Base-by-base conservation (phyloP, 768 basidiomycete genomes). In the Rhodotorula babjevae region DNA sequence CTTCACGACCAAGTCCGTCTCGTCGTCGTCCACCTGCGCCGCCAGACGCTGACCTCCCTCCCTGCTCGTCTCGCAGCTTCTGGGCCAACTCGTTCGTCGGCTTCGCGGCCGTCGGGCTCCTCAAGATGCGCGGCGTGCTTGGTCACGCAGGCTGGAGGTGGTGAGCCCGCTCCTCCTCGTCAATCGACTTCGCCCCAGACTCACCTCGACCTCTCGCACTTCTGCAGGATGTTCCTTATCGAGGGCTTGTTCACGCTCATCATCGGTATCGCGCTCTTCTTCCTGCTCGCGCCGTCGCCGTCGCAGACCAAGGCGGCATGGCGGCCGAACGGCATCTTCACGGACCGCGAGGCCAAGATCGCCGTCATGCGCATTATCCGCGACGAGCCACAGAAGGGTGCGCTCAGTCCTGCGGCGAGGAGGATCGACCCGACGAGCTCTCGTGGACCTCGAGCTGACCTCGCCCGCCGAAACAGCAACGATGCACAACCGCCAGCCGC, bases 121-220 rank as follows among this genome's bases (percentile, higher is more conserved):
- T 81, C 25, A 62, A 80, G 67, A 80, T 82, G 80, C 69, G 81
- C 18, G 81, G 81, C 2, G 50, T 81, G 7, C 68, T 49, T 4
- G 82, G 81, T 0, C 55, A 75, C 19, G 78, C 78, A 0, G 81
- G 81, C 2, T 82, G 81, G 82, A 49, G 76, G 42, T 82, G 80
- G 81, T 59, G 25, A n/a, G n/a, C n/a, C n/a, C 29, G 65, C 27
- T 40, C 8, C 23, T n/a, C n/a, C n/a, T n/a, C n/a, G n/a, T n/a
- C n/a, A n/a, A n/a, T n/a, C n/a, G n/a, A n/a, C n/a, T n/a, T n/a
- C n/a, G n/a, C n/a, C n/a, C n/a, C n/a, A n/a, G n/a, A n/a, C n/a
- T n/a, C n/a, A n/a, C n/a, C n/a, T n/a, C n/a, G n/a, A n/a, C n/a
- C n/a, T n/a, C n/a, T n/a, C n/a, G n/a, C n/a, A n/a, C n/a, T n/a